Percentiles rank a stretch among this genome's conserved stretches.
phyloP scores from a whole-genome alignment of 78 protist genomes.

The Dictyostelium firmibasis region DNA sequence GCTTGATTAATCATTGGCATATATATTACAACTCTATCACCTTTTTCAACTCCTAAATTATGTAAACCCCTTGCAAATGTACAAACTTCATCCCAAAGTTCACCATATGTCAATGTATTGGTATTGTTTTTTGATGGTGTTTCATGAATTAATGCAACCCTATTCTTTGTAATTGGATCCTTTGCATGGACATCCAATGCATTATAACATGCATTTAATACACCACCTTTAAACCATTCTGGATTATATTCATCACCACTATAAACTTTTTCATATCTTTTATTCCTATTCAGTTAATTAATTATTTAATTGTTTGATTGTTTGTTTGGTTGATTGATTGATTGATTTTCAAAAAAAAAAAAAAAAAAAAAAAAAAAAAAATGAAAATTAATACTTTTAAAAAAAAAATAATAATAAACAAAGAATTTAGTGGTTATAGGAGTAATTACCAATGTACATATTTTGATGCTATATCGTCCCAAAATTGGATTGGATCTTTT shows the following conservation, averaged over 20 bases:
- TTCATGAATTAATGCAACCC: constrained; percentile 37
- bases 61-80: constrained; percentile 73
- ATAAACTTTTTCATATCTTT: constrained; percentile 22
- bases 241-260: background rate
- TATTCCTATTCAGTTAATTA: no score
- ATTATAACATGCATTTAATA: constrained; percentile 1
- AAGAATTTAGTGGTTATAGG: no score
- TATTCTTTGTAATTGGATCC: background rate
- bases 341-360: no score
- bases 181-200: constrained; percentile 20
- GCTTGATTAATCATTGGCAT: constrained; percentile 91
- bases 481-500: background rate
- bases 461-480: constrained; percentile 46
- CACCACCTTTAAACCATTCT: constrained; percentile 30
- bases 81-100: constrained; percentile 68
- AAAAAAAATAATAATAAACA: no score
- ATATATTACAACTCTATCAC: constrained; percentile 94
- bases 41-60: constrained; percentile 84
- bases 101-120: constrained; percentile 12
- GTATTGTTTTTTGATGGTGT: constrained; percentile 16
- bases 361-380: background rate
- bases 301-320: no score
- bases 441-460: constrained; percentile 32
- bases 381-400: no score
- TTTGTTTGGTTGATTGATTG: no score